Percentiles rank a stretch among this genome's conserved stretches.
phyloP scores from a whole-genome alignment of 2,329 filamentous ascomycete species.

The Myriosclerotinia duriaeana region DNA sequence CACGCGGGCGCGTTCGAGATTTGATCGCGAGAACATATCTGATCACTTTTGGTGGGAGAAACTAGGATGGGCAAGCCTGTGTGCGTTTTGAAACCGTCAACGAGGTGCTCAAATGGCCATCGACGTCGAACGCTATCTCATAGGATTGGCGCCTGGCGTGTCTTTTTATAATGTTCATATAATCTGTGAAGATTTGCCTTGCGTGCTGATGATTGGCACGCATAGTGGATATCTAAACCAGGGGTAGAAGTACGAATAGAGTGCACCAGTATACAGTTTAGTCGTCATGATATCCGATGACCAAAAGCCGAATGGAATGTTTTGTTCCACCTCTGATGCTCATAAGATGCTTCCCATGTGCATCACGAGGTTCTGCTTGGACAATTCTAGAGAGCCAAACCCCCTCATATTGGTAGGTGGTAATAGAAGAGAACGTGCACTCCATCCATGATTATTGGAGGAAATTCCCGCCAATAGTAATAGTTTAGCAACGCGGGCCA shows the following conservation, averaged over 20 bases:
- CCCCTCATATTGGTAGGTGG: not conserved
- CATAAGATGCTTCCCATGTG: no score
- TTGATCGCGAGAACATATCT: conserved; percentile 41
- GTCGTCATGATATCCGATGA: not conserved
- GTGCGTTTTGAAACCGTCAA: not conserved
- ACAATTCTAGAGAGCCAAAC: not conserved
- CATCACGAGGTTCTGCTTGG: not conserved
- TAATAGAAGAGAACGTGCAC: not conserved
- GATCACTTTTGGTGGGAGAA: conserved; percentile 27
- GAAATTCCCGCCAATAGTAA: not conserved
- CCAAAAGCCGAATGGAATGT: not conserved
- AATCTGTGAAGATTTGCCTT: not conserved
- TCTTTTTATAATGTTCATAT: not conserved
- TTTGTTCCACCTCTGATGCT: conserved; percentile 19
- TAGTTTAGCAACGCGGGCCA: not conserved
- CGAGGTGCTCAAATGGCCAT: not conserved
- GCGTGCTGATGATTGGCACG: conserved; percentile 7
- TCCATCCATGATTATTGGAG: not conserved
- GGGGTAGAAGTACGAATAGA: not conserved
- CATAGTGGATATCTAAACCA: not conserved
- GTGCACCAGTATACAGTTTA: not conserved
- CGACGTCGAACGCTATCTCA: not conserved
- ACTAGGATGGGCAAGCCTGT: conserved; percentile 10
- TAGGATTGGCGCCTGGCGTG: not conserved
- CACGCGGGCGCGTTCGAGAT: conserved; percentile 33